phyloP scores from a whole-genome alignment of 148 eudicot genomes.

The Arbutus unedo region DNA sequence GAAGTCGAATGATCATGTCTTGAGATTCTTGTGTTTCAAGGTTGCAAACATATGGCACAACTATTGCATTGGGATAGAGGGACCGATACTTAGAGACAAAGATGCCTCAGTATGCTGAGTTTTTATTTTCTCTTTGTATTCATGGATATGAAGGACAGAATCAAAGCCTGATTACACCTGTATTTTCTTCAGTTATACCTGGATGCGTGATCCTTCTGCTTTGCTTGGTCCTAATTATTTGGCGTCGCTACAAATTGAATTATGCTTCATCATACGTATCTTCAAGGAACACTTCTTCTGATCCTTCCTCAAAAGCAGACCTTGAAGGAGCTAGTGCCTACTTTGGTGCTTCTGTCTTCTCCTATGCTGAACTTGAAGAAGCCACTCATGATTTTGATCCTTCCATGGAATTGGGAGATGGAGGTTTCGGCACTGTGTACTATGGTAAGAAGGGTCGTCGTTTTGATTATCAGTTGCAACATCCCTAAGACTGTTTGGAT shows the following conservation, averaged over 20 bases:
- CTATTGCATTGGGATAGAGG: neutral
- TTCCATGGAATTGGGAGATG: constrained; percentile 55
- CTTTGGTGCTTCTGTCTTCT: constrained; percentile 38
- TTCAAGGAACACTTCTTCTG: constrained; percentile 19
- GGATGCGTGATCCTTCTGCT: constrained; percentile 1
- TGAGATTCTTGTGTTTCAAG: neutral
- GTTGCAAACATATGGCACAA: neutral
- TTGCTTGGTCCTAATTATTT: constrained; percentile 11
- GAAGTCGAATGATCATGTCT: neutral
- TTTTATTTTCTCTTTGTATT: neutral
- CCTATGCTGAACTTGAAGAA: constrained; percentile 44
- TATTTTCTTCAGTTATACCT: constrained; percentile 22
- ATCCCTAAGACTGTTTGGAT: neutral
- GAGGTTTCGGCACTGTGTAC: constrained; percentile 67
- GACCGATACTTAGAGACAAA: neutral
- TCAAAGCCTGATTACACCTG: neutral
- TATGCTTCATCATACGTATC: neutral
- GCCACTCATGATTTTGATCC: constrained; percentile 52
- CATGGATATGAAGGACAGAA: neutral
- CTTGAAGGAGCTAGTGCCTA: constrained; percentile 30
- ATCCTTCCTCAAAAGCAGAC: constrained; percentile 25
- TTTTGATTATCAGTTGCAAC: neutral
- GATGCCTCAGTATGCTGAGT: neutral
- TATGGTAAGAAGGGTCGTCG: constrained; percentile 38
- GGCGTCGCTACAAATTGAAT: constrained; percentile 19